Conservation (phyloP, 768 basidiomycete species). For the Collybiopsis confluens region DNA sequence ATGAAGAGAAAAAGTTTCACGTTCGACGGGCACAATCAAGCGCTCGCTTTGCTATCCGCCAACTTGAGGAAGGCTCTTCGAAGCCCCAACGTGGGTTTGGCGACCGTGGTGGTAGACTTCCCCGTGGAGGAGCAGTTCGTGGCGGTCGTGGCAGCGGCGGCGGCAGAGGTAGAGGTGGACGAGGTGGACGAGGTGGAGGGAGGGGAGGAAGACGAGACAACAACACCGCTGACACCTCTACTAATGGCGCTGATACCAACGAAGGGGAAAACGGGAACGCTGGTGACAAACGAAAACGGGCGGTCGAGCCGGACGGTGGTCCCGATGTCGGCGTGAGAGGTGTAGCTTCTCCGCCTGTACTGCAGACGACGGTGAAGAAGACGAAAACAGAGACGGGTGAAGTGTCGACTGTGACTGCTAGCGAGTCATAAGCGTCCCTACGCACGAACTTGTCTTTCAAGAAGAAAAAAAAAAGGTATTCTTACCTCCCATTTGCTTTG, state of each 20-base stretch:
- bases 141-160: slow-evolving; percentile 34
- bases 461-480: too few relatives aligned
- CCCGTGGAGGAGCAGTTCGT: slow-evolving; percentile 43
- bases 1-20: slow-evolving; percentile 68
- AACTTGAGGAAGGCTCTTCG: slow-evolving; percentile 16
- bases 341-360: slow-evolving; percentile 48
- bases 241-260: slow-evolving; percentile 12
- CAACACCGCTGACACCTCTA: slow-evolving; percentile 4
- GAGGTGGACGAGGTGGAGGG: slow-evolving; percentile 34
- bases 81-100: slow-evolving; percentile 25
- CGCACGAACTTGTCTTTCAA: too few relatives aligned
- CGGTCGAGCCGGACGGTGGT: slow-evolving; percentile 75
- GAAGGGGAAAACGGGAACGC: slow-evolving; percentile 29
- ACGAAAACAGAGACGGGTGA: slow-evolving; percentile 30
- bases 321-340: slow-evolving; percentile 66
- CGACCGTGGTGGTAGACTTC: slow-evolving; percentile 38
- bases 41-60: slow-evolving; percentile 47
- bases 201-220: slow-evolving; percentile 23
- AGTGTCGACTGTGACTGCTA: background rate
- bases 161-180: slow-evolving; percentile 38
- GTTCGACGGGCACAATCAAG: slow-evolving; percentile 70
- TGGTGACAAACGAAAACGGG: slow-evolving; percentile 76
- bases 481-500: too few relatives aligned
- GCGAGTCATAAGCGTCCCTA: background rate
- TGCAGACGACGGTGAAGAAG: slow-evolving; percentile 41